Conservation (phyloP, 1,139 yeast species). For the Hemisphaericaspora xylanilytica region DNA sequence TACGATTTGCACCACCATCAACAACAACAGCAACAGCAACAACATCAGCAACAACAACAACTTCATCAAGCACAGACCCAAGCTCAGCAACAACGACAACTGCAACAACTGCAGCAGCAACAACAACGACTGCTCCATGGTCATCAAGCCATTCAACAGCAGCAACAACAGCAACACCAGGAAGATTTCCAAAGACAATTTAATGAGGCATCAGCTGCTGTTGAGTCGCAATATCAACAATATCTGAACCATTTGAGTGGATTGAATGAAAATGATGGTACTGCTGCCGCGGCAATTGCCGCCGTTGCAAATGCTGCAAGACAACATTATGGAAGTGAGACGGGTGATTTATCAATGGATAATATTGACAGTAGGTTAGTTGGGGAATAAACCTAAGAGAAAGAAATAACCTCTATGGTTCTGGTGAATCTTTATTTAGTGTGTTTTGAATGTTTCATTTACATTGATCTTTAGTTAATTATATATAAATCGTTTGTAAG, state of each 20-base stretch:
- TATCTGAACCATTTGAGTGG: conserved; percentile 23
- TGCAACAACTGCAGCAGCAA: conserved; percentile 9
- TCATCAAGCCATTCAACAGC: conserved; percentile 4
- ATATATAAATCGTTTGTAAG: too few species aligned
- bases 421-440: neutral
- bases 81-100: conserved; percentile 7
- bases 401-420: neutral
- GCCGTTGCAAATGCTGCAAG: conserved; percentile 35
- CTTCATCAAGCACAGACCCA: conserved; percentile 3
- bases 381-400: conserved; percentile 32
- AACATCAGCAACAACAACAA: conserved; percentile 10
- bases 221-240: conserved; percentile 34
- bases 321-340: conserved; percentile 26
- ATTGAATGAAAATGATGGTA: conserved; percentile 23
- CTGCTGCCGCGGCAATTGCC: conserved; percentile 44
- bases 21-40: conserved; percentile 12
- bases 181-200: conserved; percentile 41
- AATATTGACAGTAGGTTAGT: conserved; percentile 49
- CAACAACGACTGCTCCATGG: neutral
- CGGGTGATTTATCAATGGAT: conserved; percentile 44
- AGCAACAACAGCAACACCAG: conserved; percentile 8
- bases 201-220: conserved; percentile 39
- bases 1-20: conserved; percentile 7
- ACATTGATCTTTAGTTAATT: too few species aligned
- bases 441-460: neutral